These are phyloP conservation scores for Lobosporangium transversale DNA, from an alignment of 192 early-diverging fungal genomes.

Conservation along the genomic window DNA sequence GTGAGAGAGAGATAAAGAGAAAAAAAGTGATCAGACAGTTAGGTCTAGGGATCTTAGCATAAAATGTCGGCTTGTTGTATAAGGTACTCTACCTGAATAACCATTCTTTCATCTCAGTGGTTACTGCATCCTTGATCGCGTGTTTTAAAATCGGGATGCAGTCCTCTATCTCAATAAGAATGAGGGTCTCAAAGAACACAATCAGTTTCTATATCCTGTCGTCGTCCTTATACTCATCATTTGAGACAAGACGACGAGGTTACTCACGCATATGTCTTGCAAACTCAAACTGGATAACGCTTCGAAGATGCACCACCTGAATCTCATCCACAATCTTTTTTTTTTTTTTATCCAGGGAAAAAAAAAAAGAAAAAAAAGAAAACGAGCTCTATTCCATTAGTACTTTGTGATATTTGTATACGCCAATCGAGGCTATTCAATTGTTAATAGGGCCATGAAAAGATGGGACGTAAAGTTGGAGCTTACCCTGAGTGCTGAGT, in stretches of 20 bases:
- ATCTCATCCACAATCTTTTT: slow-evolving; percentile 85
- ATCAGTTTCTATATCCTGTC: too few relatives aligned
- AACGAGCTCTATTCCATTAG: background rate
- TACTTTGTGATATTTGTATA: background rate
- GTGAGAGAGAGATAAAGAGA: too few relatives aligned
- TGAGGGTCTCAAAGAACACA: too few relatives aligned
- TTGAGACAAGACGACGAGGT: background rate
- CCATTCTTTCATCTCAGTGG: slow-evolving; percentile 93
- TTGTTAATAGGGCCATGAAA: too few relatives aligned
- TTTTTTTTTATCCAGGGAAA: too few relatives aligned
- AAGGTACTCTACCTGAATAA: slow-evolving; percentile 75
- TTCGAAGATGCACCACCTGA: slow-evolving; percentile 77
- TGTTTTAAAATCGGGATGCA: slow-evolving; percentile 92
- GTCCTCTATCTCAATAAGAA: slow-evolving; percentile 69
- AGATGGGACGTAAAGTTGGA: too few relatives aligned
- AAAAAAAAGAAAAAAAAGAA: background rate
- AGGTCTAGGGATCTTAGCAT: background rate
- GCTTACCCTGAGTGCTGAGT: slow-evolving; percentile 85
- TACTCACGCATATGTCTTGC: slow-evolving; percentile 80
- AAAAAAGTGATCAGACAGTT: slow-evolving; percentile 3
- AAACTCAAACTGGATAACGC: slow-evolving; percentile 84
- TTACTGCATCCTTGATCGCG: slow-evolving; percentile 85
- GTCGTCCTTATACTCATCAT: too few relatives aligned
- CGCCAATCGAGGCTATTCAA: too few relatives aligned
- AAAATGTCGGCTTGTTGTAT: background rate